Percentiles rank a stretch among this genome's conserved stretches.
Evolutionary conservation across 352 stramenopile species (phyloP).

Genomic region (Globisporangium perplexum): DNA sequence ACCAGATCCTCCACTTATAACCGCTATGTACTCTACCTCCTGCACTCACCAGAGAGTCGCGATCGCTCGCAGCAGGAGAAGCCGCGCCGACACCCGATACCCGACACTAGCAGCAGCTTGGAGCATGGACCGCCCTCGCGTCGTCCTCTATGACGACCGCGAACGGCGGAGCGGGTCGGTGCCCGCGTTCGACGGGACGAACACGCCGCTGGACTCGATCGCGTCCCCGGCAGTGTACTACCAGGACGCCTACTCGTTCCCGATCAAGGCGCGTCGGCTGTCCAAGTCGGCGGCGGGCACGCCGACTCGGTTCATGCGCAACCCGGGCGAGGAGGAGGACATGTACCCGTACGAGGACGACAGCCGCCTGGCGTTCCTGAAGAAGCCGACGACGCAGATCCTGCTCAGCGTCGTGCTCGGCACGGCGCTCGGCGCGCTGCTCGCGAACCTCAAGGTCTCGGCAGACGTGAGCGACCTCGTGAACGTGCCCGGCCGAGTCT

Average conservation of each 20-base stretch:
- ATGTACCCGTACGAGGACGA: conserved; percentile 7
- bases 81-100: no score
- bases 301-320: conserved; percentile 8
- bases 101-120: neutral
- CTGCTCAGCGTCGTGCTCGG: conserved; percentile 30
- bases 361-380: conserved; percentile 20
- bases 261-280: conserved; percentile 11
- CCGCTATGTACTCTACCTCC: no score
- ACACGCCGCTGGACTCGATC: conserved; percentile 29
- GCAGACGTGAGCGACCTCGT: conserved; percentile 28
- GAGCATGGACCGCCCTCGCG: conserved; percentile 8
- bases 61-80: neutral
- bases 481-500: conserved; percentile 33
- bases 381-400: conserved; percentile 34
- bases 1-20: no score
- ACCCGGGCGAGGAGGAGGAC: conserved; percentile 2
- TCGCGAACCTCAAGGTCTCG: conserved; percentile 29
- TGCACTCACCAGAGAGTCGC: neutral
- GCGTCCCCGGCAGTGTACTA: conserved; percentile 35
- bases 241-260: conserved; percentile 22
- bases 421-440: conserved; percentile 22
- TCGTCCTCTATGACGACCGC: conserved; percentile 12
- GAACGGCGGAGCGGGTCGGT: conserved; percentile 4
- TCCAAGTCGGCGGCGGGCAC: conserved; percentile 9
- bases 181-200: conserved; percentile 5